These are phyloP conservation scores for Oryza punctata DNA, from an alignment of 176 grass and related monocot genomes.

Conservation along the genomic window DNA sequence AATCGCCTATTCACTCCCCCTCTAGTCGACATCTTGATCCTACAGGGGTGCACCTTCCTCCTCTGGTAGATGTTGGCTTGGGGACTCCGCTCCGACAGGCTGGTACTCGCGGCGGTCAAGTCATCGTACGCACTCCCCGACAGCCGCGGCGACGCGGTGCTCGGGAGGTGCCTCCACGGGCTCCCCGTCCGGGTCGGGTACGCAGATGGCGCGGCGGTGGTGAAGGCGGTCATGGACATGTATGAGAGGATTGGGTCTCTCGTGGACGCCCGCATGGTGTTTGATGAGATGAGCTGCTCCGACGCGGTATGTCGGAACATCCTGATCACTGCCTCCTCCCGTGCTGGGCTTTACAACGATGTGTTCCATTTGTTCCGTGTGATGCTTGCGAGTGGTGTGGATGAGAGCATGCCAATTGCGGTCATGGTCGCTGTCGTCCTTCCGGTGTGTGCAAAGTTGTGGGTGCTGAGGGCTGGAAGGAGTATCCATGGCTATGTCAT, in stretches of 20 bases:
- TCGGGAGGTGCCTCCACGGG: conserved; percentile 57
- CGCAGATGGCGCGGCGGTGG: conserved; percentile 29
- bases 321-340: conserved; percentile 51
- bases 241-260: conserved; percentile 51
- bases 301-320: conserved; percentile 76
- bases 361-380: conserved; percentile 37
- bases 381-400: conserved; percentile 34
- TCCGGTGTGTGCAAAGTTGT: conserved; percentile 48
- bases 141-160: not conserved
- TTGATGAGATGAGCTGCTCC: conserved; percentile 47
- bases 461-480: conserved; percentile 25
- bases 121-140: conserved; percentile 31
- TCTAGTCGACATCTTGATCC: too few relatives aligned
- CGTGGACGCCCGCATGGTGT: conserved; percentile 42
- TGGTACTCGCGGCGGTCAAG: conserved; percentile 57
- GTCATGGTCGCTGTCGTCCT: conserved; percentile 60
- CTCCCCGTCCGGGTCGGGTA: conserved; percentile 47
- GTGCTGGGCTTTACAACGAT: conserved; percentile 27
- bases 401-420: conserved; percentile 40
- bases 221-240: conserved; percentile 64
- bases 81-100: conserved; percentile 38
- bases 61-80: conserved; percentile 33
- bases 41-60: conserved; percentile 22
- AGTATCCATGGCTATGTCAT: conserved; percentile 48
- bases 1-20: too few relatives aligned